These are phyloP conservation scores for Trichosporon asahii DNA, from an alignment of 1,284 basidiomycete genomes.

Conservation along the genomic window DNA sequence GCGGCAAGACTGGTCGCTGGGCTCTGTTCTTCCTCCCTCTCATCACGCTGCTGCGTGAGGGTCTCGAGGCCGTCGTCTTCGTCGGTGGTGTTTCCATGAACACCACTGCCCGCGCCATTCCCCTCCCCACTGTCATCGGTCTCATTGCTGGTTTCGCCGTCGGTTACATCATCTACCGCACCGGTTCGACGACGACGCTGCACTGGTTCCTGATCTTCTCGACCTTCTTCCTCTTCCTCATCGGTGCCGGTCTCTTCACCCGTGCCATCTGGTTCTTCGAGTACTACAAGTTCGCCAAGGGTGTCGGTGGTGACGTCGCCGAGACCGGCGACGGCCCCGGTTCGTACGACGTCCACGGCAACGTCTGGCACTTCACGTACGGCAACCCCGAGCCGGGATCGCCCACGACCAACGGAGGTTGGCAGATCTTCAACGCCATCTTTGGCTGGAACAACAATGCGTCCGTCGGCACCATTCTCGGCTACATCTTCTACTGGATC, in stretches of 20 bases:
- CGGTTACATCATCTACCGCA: slow-evolving; percentile 54
- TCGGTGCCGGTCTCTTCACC: slow-evolving; percentile 84
- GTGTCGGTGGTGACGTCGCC: slow-evolving; percentile 70
- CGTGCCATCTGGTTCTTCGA: slow-evolving; percentile 66
- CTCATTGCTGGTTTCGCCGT: slow-evolving; percentile 67
- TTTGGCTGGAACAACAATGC: slow-evolving; percentile 53
- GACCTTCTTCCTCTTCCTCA: slow-evolving; percentile 83
- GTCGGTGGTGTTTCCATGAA: slow-evolving; percentile 87
- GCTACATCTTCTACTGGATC: slow-evolving; percentile 78
- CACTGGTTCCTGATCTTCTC: slow-evolving; percentile 80
- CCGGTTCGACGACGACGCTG: slow-evolving; percentile 51
- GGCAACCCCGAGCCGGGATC: slow-evolving; percentile 66
- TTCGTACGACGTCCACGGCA: slow-evolving; percentile 65
- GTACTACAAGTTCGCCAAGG: slow-evolving; percentile 54
- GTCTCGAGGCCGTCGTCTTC: slow-evolving; percentile 87
- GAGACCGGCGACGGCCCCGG: slow-evolving; percentile 59
- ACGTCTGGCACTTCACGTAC: slow-evolving; percentile 72
- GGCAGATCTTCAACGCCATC: slow-evolving; percentile 52
- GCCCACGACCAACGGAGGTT: slow-evolving; percentile 47
- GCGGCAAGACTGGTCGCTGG: slow-evolving; percentile 64
- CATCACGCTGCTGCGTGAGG: slow-evolving; percentile 82
- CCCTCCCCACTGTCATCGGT: slow-evolving; percentile 80
- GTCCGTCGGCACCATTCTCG: slow-evolving; percentile 64
- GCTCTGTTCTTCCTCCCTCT: slow-evolving; percentile 80
- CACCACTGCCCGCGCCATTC: slow-evolving; percentile 74